phyloP scores from a whole-genome alignment of 2,329 filamentous ascomycete genomes.

The Clonostachys rhizophaga region DNA sequence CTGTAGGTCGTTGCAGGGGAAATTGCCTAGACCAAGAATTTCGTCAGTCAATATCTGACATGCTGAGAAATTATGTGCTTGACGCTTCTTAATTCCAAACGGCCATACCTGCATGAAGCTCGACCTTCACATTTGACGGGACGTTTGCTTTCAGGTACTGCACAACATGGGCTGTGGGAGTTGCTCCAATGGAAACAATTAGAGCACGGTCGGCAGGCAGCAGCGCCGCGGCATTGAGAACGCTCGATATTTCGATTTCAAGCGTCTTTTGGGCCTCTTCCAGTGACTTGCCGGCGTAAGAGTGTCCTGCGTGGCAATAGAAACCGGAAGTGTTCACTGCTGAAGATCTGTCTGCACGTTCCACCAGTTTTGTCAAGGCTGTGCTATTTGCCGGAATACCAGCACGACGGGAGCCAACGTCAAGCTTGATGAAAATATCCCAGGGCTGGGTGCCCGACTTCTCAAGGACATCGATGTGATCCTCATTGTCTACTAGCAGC shows the following conservation, averaged over 20 bases:
- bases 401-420: constrained; percentile 26
- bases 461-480: constrained; percentile 22
- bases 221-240: constrained; percentile 19
- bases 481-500: constrained; percentile 29
- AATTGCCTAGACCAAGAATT: constrained; percentile 12
- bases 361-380: constrained; percentile 16
- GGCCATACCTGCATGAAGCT: constrained; percentile 22
- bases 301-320: constrained; percentile 30
- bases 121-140: constrained; percentile 22
- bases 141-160: constrained; percentile 16
- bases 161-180: constrained; percentile 28
- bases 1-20: constrained; percentile 29
- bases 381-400: constrained; percentile 18
- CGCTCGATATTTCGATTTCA: constrained; percentile 19
- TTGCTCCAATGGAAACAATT: constrained; percentile 25
- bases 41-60: too few species aligned
- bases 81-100: too few species aligned
- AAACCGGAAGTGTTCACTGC: constrained; percentile 24
- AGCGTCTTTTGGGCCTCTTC: constrained; percentile 21
- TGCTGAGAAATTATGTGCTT: too few species aligned
- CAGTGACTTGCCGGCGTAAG: constrained; percentile 21
- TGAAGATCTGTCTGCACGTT: constrained; percentile 15
- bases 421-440: constrained; percentile 29
- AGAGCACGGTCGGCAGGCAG: constrained; percentile 14
- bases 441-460: constrained; percentile 13